Base-by-base conservation (phyloP, 192 early-diverging fungal species). In the Pilaira anomala region DNA sequence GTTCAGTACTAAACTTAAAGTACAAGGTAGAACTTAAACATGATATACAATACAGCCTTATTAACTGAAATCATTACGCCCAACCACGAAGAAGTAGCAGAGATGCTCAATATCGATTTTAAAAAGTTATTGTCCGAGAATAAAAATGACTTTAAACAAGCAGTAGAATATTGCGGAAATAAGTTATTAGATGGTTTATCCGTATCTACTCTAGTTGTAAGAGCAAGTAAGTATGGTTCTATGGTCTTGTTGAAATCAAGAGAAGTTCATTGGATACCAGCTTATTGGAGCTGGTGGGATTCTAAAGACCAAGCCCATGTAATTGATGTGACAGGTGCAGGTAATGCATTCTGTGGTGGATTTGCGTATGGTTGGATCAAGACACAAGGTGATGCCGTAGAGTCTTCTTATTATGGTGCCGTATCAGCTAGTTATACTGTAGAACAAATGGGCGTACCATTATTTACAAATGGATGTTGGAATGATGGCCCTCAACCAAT, bases 301-400 rank as follows among this genome's bases (percentile, higher is more conserved):
- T 22, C 11, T 16, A 53, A 48, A 7, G 26, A 36, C 13, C 25
- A 28, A 12, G 19, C 12, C 12, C 65, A 44, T 1, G 45, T 77
- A 9, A 25, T 54, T 1, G 78, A 79, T 68, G 78, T 79, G 0
- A 77, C 75, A 11, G 78, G 78, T 3, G 71, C 75, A 22, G 78
- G 78, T 3, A 79, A 79, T 65, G 60, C 75, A 16, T 79, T 77
- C 62, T 79, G 78, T 64, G 78, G 78, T 25, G 78, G 78, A 3
- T 69, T 67, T 29, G 65, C 60, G 22, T 67, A 60, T 28, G 72
- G 78, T 11, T 71, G 69, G 66, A 24, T 68, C 7, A 54, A 67
- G 18, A 60, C 67, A 3, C 62, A 73, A 24, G 30, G 49, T 24
- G 72, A 76, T 71, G 26, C 73, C 8, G 54, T 71, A 21, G 24